phyloP scores from a whole-genome alignment of 2,329 filamentous ascomycete species.

The Coniochaeta sp. region DNA sequence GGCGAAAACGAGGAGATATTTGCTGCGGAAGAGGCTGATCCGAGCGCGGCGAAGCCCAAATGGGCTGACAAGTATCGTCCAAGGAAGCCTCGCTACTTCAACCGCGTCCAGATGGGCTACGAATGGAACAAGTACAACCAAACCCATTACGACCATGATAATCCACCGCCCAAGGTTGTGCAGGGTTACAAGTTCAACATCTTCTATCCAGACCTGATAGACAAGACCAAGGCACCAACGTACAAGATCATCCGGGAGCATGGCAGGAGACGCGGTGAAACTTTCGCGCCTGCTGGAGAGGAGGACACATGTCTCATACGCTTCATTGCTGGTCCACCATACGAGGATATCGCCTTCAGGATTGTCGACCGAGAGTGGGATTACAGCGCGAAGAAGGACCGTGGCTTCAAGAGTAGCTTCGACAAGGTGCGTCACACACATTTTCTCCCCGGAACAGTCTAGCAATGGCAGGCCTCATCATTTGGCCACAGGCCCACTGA shows the following conservation, averaged over 20 bases:
- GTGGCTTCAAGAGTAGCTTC: slow-evolving; percentile 93
- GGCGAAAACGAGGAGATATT: slow-evolving; percentile 96
- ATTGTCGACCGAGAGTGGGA: slow-evolving; percentile 99
- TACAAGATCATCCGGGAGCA: slow-evolving; percentile 94
- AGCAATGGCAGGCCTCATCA: background rate
- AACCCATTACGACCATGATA: slow-evolving; percentile 98
- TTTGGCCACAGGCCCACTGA: background rate
- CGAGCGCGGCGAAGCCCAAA: slow-evolving; percentile 54
- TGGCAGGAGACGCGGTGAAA: slow-evolving; percentile 81
- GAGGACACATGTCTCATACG: slow-evolving; percentile 95
- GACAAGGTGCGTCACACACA: slow-evolving; percentile 66
- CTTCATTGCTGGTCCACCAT: slow-evolving; percentile 91
- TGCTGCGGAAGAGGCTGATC: slow-evolving; percentile 75
- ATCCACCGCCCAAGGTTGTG: slow-evolving; percentile 94
- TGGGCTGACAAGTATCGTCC: slow-evolving; percentile 84
- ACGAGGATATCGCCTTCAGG: slow-evolving; percentile 93
- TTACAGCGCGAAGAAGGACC: slow-evolving; percentile 89
- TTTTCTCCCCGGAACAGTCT: background rate
- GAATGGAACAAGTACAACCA: slow-evolving; percentile 99
- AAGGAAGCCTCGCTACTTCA: slow-evolving; percentile 93
- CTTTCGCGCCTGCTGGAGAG: slow-evolving; percentile 86
- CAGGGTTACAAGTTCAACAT: slow-evolving; percentile 99
- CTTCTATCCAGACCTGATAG: slow-evolving; percentile 95
- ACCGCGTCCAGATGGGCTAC: slow-evolving; percentile 96
- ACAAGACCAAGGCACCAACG: slow-evolving; percentile 88